Evolutionary conservation across 2,329 filamentous ascomycete genomes (phyloP).

Genomic region (Scedosporium aurantiacum): DNA sequence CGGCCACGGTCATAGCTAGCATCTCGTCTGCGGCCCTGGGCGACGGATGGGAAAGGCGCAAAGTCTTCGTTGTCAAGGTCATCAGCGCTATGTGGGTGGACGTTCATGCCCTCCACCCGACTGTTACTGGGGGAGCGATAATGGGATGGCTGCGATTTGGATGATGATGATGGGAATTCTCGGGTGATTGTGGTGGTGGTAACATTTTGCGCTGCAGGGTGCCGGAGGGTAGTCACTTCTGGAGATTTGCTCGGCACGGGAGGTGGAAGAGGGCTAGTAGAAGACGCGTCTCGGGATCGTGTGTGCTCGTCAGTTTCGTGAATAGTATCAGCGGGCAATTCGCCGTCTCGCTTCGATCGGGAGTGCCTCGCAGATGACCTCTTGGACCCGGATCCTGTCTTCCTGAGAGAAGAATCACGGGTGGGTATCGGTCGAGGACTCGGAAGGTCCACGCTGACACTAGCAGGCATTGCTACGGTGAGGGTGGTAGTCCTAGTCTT

Average conservation of each 20-base stretch:
- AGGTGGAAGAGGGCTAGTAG: not conserved
- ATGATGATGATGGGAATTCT: not conserved
- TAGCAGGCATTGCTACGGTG: constrained; percentile 17
- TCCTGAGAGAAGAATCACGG: constrained; percentile 58
- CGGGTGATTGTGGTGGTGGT: not conserved
- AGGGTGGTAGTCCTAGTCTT: constrained; percentile 9
- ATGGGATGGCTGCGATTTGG: not conserved
- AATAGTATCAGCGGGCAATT: constrained; percentile 25
- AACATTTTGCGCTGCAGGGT: not conserved
- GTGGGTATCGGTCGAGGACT: constrained; percentile 48
- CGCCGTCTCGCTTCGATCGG: constrained; percentile 33
- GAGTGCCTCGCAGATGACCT: constrained; percentile 40
- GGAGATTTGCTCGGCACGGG: not conserved
- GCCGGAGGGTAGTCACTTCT: constrained; percentile 8
- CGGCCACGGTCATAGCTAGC: constrained; percentile 34
- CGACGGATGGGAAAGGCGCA: constrained; percentile 58
- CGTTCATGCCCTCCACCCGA: not conserved
- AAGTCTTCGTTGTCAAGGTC: constrained; percentile 41
- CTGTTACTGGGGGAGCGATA: not conserved
- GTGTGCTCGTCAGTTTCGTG: constrained; percentile 28
- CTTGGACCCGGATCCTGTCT: constrained; percentile 39
- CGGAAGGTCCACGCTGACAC: constrained; percentile 12
- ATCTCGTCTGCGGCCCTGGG: constrained; percentile 46
- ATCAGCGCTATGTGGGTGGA: constrained; percentile 13
- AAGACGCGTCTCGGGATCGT: not conserved